phyloP scores from a whole-genome alignment of 257 asterid species.

The Orobanche coerulescens region DNA sequence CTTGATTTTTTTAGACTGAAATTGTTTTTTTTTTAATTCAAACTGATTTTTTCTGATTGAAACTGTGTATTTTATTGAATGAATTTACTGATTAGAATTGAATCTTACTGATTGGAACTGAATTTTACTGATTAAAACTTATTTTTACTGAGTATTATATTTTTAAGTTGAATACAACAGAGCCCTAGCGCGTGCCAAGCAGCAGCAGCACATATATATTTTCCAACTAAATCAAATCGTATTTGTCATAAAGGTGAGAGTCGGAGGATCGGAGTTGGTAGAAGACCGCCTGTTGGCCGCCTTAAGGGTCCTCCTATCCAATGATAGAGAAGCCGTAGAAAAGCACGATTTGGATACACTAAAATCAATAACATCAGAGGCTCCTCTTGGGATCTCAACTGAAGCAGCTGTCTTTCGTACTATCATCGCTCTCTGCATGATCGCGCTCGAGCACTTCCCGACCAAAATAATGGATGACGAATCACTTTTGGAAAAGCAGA shows the following conservation, averaged over 20 bases:
- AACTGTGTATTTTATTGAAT: no score
- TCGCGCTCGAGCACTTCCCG: conserved; percentile 73
- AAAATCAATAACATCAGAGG: conserved; percentile 44
- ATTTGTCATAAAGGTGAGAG: conserved; percentile 43
- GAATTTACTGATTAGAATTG: no score
- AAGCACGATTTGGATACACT: conserved; percentile 39
- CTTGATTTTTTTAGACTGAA: no score
- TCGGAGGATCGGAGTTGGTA: conserved; percentile 70
- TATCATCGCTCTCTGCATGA: conserved; percentile 63
- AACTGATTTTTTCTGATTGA: no score
- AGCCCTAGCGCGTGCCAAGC: no score
- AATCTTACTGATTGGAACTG: no score
- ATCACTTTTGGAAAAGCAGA: conserved; percentile 39
- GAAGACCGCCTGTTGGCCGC: conserved; percentile 85
- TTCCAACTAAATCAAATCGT: conserved; percentile 2
- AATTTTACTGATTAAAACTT: no score
- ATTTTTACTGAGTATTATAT: no score
- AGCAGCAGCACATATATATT: background rate
- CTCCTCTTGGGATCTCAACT: conserved; percentile 56
- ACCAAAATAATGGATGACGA: conserved; percentile 91
- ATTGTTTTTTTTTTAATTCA: no score
- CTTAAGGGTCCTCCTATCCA: conserved; percentile 53
- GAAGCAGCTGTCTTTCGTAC: conserved; percentile 62
- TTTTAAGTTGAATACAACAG: no score
- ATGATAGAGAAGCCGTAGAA: conserved; percentile 46